Percentiles rank a stretch among this genome's conserved stretches.
These are phyloP conservation scores for Cruciata laevipes DNA, from an alignment of 257 asterid species.

Conservation along the genomic window DNA sequence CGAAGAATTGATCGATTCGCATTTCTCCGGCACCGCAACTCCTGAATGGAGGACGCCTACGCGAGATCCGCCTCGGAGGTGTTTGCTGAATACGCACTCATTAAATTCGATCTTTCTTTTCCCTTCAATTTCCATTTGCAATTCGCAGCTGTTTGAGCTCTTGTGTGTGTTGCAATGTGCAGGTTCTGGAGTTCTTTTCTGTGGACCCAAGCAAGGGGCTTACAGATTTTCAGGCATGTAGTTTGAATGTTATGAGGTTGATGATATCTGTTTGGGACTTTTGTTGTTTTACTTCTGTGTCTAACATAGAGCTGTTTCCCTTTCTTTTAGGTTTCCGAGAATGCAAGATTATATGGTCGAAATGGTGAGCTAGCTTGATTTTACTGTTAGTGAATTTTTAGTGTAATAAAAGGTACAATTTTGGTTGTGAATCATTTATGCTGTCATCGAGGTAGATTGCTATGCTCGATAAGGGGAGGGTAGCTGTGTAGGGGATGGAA, in stretches of 20 bases:
- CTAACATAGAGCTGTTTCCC: neutral
- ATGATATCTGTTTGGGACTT: neutral
- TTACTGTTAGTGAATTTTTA: neutral
- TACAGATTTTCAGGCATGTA: conserved; percentile 59
- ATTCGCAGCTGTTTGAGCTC: neutral
- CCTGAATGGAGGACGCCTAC: conserved; percentile 76
- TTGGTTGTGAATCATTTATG: neutral
- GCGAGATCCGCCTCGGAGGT: conserved; percentile 88
- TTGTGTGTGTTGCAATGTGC: neutral
- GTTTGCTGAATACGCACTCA: neutral
- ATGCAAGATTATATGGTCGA: conserved; percentile 67
- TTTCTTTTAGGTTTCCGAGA: conserved; percentile 65
- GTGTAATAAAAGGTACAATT: too few species aligned
- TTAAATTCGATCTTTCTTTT: neutral
- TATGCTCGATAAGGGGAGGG: neutral
- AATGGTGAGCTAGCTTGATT: conserved; percentile 45
- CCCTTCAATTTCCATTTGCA: conserved; percentile 1
- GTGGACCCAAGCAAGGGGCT: conserved; percentile 84
- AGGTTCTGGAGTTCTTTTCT: conserved; percentile 74
- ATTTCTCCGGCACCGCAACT: conserved; percentile 7
- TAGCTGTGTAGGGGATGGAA: neutral
- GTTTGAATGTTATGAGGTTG: conserved; percentile 6
- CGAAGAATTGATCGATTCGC: neutral
- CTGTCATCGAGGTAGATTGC: neutral
- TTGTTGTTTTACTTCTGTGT: neutral